These are phyloP conservation scores for Flaveria bidentis DNA, from an alignment of 129 eudicot genomes.

Conservation along the genomic window DNA sequence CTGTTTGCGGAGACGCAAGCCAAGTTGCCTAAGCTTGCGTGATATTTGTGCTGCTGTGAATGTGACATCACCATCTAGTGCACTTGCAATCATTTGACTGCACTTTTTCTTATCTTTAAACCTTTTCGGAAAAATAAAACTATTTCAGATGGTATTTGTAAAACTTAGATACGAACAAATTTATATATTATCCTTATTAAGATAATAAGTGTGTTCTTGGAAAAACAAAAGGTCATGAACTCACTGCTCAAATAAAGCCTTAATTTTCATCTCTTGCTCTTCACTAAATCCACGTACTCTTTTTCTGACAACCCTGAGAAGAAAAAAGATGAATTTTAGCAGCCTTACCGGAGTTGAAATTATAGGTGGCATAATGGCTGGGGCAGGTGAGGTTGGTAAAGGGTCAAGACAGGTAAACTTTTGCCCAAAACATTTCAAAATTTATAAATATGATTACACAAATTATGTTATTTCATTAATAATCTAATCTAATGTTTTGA, in stretches of 20 bases:
- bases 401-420: background rate
- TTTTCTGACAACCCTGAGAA: slow-evolving; percentile 68
- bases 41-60: slow-evolving; percentile 77
- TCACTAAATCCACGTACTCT: slow-evolving; percentile 72
- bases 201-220: background rate
- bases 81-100: slow-evolving; percentile 87
- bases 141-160: slow-evolving; percentile 10
- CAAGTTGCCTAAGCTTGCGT: slow-evolving; percentile 89
- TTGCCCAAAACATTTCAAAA: background rate
- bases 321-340: slow-evolving; percentile 2
- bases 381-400: background rate
- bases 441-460: background rate
- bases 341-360: slow-evolving; percentile 3
- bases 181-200: background rate
- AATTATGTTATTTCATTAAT: background rate
- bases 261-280: slow-evolving; percentile 71
- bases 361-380: background rate
- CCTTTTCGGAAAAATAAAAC: slow-evolving; percentile 39
- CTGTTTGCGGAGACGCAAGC: slow-evolving; percentile 53
- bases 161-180: slow-evolving; percentile 5
- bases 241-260: slow-evolving; percentile 86
- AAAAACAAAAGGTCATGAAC: slow-evolving; percentile 35
- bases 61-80: slow-evolving; percentile 62
- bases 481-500: background rate
- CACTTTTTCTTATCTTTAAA: slow-evolving; percentile 81